Evolutionary conservation across 192 early-diverging fungal species (phyloP).

Genomic region (Coemansia sp.): DNA sequence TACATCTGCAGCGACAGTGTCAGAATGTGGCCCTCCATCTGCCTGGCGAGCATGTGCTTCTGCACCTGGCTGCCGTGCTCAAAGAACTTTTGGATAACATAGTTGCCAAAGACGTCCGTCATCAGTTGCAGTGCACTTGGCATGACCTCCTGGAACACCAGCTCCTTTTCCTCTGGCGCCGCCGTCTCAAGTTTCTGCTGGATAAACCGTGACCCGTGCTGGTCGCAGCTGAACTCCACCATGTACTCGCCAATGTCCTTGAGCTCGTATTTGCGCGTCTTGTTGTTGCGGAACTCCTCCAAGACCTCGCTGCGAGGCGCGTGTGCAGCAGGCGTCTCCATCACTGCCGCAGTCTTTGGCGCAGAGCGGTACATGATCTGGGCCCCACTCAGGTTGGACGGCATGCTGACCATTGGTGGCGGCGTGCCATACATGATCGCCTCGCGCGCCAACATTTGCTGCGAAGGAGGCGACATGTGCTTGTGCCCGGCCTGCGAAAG

Average conservation of each 20-base stretch:
- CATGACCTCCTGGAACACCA: constrained; percentile 95
- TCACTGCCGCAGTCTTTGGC: constrained; percentile 33
- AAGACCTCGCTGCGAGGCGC: constrained; percentile 78
- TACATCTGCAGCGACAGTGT: constrained; percentile 98
- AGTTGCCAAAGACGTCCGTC: constrained; percentile 99
- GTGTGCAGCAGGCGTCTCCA: constrained; percentile 56
- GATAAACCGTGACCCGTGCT: constrained; percentile 98
- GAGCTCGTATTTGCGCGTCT: constrained; percentile 95
- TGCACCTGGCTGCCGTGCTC: constrained; percentile 95
- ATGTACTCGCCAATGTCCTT: constrained; percentile 91
- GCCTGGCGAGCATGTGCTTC: constrained; percentile 85
- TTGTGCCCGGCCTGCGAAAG: background rate
- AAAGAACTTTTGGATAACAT: constrained; percentile 99
- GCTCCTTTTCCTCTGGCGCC: constrained; percentile 88
- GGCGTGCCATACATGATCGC: constrained; percentile 48
- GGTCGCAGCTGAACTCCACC: constrained; percentile 98
- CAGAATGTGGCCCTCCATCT: constrained; percentile 96
- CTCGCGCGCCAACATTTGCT: constrained; percentile 29
- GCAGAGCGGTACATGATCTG: constrained; percentile 30
- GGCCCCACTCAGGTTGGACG: constrained; percentile 19
- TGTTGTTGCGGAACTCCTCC: constrained; percentile 97
- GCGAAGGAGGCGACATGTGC: constrained; percentile 16
- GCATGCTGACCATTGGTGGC: constrained; percentile 28
- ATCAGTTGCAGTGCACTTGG: constrained; percentile 89
- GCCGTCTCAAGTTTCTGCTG: constrained; percentile 97